Percentiles rank a stretch among this genome's conserved stretches.
Conservation (phyloP, 192 early-diverging fungal species). For the Backusella westeae region DNA sequence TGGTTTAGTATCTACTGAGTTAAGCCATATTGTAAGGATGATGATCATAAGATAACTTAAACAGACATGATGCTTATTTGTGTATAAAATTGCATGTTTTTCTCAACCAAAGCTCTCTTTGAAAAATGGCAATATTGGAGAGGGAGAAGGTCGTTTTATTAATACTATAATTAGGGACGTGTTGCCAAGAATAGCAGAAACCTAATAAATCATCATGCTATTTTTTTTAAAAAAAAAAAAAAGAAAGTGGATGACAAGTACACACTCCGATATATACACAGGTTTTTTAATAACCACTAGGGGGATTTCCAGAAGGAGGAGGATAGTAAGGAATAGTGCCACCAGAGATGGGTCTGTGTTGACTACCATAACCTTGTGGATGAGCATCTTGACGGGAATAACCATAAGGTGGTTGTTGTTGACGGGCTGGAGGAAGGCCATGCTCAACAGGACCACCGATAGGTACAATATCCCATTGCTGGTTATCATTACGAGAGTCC, state of each 20-base stretch:
- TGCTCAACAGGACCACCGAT: not conserved
- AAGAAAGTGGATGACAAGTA: not conserved
- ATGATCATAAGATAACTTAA: too few species aligned
- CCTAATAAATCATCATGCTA: constrained; percentile 1
- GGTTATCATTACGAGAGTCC: constrained; percentile 13
- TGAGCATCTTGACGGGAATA: constrained; percentile 4
- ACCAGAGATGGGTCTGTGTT: not conserved
- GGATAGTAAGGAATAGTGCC: constrained; percentile 1
- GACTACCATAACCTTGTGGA: not conserved
- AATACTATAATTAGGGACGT: not conserved
- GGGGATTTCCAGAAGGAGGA: not conserved
- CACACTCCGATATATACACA: not conserved
- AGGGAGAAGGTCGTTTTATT: not conserved
- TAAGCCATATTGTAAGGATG: too few species aligned
- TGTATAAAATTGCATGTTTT: too few species aligned
- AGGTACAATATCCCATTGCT: constrained; percentile 27
- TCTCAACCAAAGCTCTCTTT: too few species aligned
- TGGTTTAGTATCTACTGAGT: too few species aligned
- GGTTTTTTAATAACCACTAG: not conserved
- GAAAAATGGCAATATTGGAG: not conserved
- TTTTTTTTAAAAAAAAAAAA: not conserved
- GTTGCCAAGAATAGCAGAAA: not conserved
- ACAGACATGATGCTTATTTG: too few species aligned
- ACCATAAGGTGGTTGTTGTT: not conserved
- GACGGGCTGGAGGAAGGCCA: not conserved